Evolutionary conservation across 169 alveolate genomes (phyloP), one percentile per base, ranked within the genome.

Genomic region (Hepatocystis sp.): DNA sequence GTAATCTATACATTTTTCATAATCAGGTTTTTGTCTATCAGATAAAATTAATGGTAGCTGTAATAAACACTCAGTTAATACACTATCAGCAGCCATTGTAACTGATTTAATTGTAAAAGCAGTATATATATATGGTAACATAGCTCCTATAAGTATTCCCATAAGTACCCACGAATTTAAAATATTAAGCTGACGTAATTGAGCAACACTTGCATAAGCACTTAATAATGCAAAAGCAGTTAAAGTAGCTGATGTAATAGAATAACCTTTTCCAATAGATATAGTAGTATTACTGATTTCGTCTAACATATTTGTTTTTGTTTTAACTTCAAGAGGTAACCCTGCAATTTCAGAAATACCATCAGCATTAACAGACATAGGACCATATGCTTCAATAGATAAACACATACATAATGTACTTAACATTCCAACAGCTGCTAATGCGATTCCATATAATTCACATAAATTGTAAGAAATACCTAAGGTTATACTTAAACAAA

Each of bases 281-380:
- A 97, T 97, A 30, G 98, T 95, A 34, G 97, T 95, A 91, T 95
- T 96, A 58, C 99, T 98, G 10, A 97, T 98, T 28, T 98, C 97
- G 67, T 96, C 98, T 34, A 95, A 93, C 44, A 96, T 95, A 49
- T 96, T 98, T 21, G 98, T 95, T 27, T 92, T 91, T 58, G 90
- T 84, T 84, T 98, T 95, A 66, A 95, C 95, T 46, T 93, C 94
- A 7, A 93, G 91, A 39, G 94, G 94, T 58, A 95, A 86, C 84
- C 93, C 96, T 39, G 96, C 88, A 97, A 96, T 96, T 86, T 95
- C 98, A 8, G 96, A 98, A 61, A 96, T 96, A 65, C 99, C 98
- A n/a, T 97, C 98, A 15, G 99, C 99, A 85, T 96, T 96, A 90
- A 95, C 98, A 32, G 96, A 84, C 85, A 96, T 94, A 27, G 99